Evolutionary conservation across 176 grass and related monocot genomes (phyloP), one percentile per base, ranked within the genome.

Genomic region (Panicum miliaceum): DNA sequence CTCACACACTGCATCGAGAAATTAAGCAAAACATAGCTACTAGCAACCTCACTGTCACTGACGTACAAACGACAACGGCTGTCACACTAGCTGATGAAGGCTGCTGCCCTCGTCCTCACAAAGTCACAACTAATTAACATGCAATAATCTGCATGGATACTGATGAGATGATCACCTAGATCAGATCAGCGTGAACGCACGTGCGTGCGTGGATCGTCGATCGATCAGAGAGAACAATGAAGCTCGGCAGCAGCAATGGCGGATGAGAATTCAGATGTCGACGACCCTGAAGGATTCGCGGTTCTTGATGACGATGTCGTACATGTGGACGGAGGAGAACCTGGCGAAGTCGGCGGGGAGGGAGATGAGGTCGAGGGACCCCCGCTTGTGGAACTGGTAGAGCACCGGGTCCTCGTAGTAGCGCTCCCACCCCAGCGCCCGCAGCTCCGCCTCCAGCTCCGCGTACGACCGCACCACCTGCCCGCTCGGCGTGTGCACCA

Each of bases 271-370:
- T 56, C 29, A 80, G 77, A 80, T 34, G 79, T 97, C 89, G 71
- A 93, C 60, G 63, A 97, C 94, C 35, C 77, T 83, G 94, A 97
- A 97, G n/a, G 89, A 83, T 0, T 97, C 87, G 13, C 91, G 71
- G 84, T 94, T 97, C 84, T 97, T 97, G 91, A 97, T 14, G 78
- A 97, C 91, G 58, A 97, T 90, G 81, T 97, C 94, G 47, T 91
- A 97, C 94, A 97, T 97, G 82, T 97, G 91, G 87, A 94, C 88
- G 87, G 91, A 94, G 81, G 85, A 89, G 89, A 97, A 94, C 7
- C 65, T 84, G 84, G 14, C 26, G 87, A 97, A 97, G 82, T 97
- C 94, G 37, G 69, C 67, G 40, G 94, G 94, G 68, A 97, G 89
- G 51, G 94, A 97, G 78, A 97, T 97, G 86, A 97, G 91, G 89